A percentile compares a stretch with the other conserved stretches of the same genome.
Evolutionary conservation across 352 stramenopile species (phyloP).

Genomic region (Peronospora tabacina): DNA sequence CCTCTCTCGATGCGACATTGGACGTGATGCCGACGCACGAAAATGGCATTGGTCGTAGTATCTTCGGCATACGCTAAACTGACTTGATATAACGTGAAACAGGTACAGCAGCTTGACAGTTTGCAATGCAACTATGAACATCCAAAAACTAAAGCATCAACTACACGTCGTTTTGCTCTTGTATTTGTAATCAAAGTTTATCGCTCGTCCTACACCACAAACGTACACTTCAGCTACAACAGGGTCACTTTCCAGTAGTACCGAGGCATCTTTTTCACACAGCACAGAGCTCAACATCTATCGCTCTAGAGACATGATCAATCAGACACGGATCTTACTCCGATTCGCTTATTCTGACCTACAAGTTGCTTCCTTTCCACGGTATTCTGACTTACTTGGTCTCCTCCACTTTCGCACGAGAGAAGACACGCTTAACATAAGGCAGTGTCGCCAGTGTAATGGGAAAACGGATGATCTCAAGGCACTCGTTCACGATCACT

Average conservation of each 20-base stretch:
- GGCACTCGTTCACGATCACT: constrained; percentile 77
- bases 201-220: constrained; percentile 62
- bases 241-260: constrained; percentile 85
- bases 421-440: constrained; percentile 64
- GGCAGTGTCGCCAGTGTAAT: constrained; percentile 78
- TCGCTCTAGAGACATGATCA: background rate
- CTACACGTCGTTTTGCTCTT: constrained; percentile 9
- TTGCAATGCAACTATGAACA: too few species aligned
- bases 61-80: too few species aligned
- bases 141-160: constrained; percentile 23
- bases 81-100: too few species aligned
- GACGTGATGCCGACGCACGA: too few species aligned
- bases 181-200: constrained; percentile 38
- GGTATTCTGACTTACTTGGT: constrained; percentile 17
- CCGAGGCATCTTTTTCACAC: constrained; percentile 9
- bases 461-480: constrained; percentile 84
- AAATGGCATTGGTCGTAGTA: too few species aligned
- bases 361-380: constrained; percentile 3
- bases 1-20: too few species aligned
- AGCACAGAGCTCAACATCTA: background rate
- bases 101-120: too few species aligned
- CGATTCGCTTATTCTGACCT: constrained; percentile 11
- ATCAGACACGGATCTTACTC: constrained; percentile 7
- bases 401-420: constrained; percentile 33
- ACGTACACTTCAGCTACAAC: constrained; percentile 75